phyloP scores from a whole-genome alignment of 805 yeast species.

The Metschnikowia vanudenii region DNA sequence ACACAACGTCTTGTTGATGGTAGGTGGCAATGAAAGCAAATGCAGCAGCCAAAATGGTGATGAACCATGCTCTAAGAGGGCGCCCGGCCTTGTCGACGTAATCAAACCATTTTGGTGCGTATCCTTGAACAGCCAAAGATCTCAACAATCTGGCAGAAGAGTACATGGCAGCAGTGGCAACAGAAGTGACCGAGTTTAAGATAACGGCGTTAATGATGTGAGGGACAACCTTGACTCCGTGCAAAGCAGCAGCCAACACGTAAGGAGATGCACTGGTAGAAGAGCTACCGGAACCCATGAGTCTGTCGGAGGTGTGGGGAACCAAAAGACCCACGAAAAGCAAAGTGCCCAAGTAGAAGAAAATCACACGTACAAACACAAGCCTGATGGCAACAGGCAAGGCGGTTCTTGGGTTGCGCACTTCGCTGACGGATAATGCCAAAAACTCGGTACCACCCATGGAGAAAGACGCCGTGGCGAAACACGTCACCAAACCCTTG shows the following conservation, averaged over 20 bases:
- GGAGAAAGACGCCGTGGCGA: slow-evolving; percentile 41
- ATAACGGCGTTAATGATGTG: slow-evolving; percentile 35
- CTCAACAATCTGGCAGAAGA: slow-evolving; percentile 26
- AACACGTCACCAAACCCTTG: slow-evolving; percentile 41
- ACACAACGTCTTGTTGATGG: slow-evolving; percentile 34
- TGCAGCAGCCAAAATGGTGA: slow-evolving; percentile 22
- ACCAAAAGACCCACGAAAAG: slow-evolving; percentile 40
- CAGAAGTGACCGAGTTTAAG: slow-evolving; percentile 32
- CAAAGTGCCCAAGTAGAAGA: slow-evolving; percentile 41
- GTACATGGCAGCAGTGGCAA: slow-evolving; percentile 35
- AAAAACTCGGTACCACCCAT: slow-evolving; percentile 43
- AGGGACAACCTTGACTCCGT: slow-evolving; percentile 28
- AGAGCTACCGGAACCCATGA: slow-evolving; percentile 35
- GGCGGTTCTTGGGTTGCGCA: slow-evolving; percentile 36
- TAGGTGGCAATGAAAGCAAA: slow-evolving; percentile 29
- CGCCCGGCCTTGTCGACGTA: slow-evolving; percentile 29
- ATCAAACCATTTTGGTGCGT: slow-evolving; percentile 30
- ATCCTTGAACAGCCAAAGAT: slow-evolving; percentile 29
- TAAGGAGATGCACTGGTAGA: slow-evolving; percentile 31
- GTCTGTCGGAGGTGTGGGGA: slow-evolving; percentile 31
- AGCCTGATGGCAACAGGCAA: too few species aligned
- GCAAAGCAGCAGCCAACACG: slow-evolving; percentile 29
- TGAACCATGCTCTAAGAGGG: slow-evolving; percentile 27
- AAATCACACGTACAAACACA: slow-evolving; percentile 37
- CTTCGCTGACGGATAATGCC: slow-evolving; percentile 40